Evolutionary conservation across 2,329 filamentous ascomycete species (phyloP).

Genomic region (Clarireedia monteithiana): DNA sequence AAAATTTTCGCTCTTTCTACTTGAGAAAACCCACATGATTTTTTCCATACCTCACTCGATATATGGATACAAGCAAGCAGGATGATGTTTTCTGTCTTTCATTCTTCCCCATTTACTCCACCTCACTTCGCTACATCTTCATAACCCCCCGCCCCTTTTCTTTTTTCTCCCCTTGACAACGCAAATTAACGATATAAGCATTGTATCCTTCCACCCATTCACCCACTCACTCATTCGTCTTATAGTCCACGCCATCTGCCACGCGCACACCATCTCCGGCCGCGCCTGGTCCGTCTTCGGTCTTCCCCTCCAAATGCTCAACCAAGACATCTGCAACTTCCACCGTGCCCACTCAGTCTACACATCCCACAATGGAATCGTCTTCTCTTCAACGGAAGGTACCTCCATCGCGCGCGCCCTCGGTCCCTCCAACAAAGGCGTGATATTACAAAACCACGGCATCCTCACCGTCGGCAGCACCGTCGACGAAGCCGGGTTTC

Average conservation of each 20-base stretch:
- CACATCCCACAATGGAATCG: conserved; percentile 54
- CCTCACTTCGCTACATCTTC: not conserved
- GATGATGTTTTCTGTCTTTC: too few species aligned
- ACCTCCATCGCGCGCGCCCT: conserved; percentile 54
- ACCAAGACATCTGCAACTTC: conserved; percentile 58
- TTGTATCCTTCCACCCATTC: too few species aligned
- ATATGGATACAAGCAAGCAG: too few species aligned
- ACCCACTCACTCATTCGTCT: not conserved
- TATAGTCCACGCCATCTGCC: conserved; percentile 53
- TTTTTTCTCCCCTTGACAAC: too few species aligned
- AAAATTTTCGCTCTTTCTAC: not conserved
- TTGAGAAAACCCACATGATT: not conserved
- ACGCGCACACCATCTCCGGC: conserved; percentile 58
- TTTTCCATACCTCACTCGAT: too few species aligned
- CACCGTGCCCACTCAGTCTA: conserved; percentile 60
- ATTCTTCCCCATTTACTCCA: not conserved
- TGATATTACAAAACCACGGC: conserved; percentile 65
- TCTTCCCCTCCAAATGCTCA: conserved; percentile 60
- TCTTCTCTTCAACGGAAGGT: conserved; percentile 57
- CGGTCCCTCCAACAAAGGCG: conserved; percentile 48
- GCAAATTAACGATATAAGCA: too few species aligned
- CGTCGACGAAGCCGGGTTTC: conserved; percentile 66
- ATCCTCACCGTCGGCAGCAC: conserved; percentile 62
- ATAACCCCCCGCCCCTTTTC: not conserved
- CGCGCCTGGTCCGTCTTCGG: conserved; percentile 47